phyloP scores from a whole-genome alignment of 208 protist genomes.

The Trypanosoma grayi region DNA sequence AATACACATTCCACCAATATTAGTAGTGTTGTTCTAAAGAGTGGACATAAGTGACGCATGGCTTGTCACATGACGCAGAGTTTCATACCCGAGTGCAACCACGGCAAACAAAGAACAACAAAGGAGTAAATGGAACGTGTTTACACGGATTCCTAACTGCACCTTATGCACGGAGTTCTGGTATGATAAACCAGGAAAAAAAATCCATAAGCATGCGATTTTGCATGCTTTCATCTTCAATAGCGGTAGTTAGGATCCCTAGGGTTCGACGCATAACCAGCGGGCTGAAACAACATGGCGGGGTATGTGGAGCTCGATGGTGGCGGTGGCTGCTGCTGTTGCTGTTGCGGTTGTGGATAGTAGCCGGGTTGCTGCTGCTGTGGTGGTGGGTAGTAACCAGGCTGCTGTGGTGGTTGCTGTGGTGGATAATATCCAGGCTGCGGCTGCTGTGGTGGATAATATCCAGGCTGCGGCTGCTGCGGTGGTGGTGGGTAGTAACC shows the following conservation, averaged over 20 bases:
- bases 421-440: conserved; percentile 22
- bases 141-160: too few species aligned
- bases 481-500: conserved; percentile 13
- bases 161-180: too few species aligned
- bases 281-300: not conserved
- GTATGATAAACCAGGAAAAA: not conserved
- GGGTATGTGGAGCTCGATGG: conserved; percentile 4
- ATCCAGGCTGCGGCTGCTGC: too few species aligned
- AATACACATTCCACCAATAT: too few species aligned
- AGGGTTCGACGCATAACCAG: not conserved
- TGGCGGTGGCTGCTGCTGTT: conserved; percentile 14
- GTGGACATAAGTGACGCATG: too few species aligned
- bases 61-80: too few species aligned
- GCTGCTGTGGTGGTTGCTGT: conserved; percentile 26
- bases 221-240: not conserved
- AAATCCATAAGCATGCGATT: too few species aligned
- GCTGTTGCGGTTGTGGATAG: conserved; percentile 9
- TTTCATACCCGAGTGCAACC: too few species aligned
- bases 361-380: conserved; percentile 11
- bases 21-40: too few species aligned
- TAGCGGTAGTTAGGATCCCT: conserved; percentile 8
- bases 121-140: too few species aligned
- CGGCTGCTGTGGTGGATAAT: conserved; percentile 8
- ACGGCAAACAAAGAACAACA: too few species aligned
- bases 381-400: conserved; percentile 8